Percentiles rank a stretch among this genome's conserved stretches.
Evolutionary conservation across 257 asterid species (phyloP).

Genomic region (Solanum chaucha): DNA sequence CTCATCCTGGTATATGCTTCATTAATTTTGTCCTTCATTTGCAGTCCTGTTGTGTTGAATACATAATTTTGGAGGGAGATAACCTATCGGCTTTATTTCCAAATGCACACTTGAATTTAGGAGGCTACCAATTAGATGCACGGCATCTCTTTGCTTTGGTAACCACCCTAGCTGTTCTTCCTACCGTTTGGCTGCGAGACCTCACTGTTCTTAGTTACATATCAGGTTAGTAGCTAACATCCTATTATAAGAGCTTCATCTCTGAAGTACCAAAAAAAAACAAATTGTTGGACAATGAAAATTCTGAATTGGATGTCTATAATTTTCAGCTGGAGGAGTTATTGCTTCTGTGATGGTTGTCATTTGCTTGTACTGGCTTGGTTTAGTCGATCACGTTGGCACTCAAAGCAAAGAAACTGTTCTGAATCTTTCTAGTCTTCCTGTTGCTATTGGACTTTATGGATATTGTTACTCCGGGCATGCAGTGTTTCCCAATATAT

Average conservation of each 20-base stretch:
- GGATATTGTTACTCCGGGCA: slow-evolving; percentile 97
- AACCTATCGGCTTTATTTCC: slow-evolving; percentile 87
- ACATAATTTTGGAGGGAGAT: slow-evolving; percentile 83
- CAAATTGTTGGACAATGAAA: neutral
- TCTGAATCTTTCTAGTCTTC: slow-evolving; percentile 71
- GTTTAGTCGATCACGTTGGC: slow-evolving; percentile 68
- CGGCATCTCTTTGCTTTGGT: slow-evolving; percentile 62
- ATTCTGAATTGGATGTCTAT: neutral
- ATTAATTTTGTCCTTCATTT: neutral
- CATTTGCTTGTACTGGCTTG: slow-evolving; percentile 71
- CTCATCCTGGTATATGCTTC: neutral
- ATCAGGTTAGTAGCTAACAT: slow-evolving; percentile 49
- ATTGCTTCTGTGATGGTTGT: slow-evolving; percentile 85
- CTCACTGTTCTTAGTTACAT: slow-evolving; percentile 81
- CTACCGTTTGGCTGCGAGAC: slow-evolving; percentile 77
- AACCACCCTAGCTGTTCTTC: slow-evolving; percentile 73
- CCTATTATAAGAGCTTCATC: neutral
- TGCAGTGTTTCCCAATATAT: slow-evolving; percentile 90
- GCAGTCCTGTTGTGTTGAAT: slow-evolving; percentile 91
- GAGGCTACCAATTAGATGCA: slow-evolving; percentile 40
- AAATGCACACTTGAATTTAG: slow-evolving; percentile 58
- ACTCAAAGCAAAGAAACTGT: slow-evolving; percentile 35
- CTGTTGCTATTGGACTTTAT: slow-evolving; percentile 90
- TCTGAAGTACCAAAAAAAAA: neutral
- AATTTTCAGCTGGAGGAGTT: slow-evolving; percentile 82